A percentile compares a stretch with the other conserved stretches of the same genome.
phyloP scores from a whole-genome alignment of 768 basidiomycete genomes.

The Tulasnella sp. region DNA sequence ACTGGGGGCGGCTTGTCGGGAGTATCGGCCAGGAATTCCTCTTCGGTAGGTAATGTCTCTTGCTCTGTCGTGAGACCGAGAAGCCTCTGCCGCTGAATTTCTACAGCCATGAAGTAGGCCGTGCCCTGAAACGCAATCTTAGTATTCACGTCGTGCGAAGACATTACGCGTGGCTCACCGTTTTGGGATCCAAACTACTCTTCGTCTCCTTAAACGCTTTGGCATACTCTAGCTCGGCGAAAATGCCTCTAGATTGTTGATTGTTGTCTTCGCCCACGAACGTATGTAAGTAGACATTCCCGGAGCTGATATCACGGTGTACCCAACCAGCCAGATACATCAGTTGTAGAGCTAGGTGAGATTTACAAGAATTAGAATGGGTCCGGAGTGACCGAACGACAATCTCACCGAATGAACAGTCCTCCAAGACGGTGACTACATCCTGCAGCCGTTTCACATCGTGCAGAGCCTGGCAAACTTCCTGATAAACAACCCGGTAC shows the following conservation, averaged over 20 bases:
- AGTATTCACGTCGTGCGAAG: background rate
- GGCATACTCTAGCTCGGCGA: background rate
- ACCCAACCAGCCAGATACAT: background rate
- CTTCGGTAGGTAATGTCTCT: too few relatives aligned
- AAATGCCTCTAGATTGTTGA: background rate
- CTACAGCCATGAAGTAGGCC: background rate
- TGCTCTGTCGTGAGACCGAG: too few relatives aligned
- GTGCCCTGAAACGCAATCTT: background rate
- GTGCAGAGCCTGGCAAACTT: background rate
- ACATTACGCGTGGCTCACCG: background rate
- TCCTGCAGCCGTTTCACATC: background rate
- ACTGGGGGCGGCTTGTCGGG: too few relatives aligned
- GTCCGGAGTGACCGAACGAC: background rate
- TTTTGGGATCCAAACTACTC: background rate
- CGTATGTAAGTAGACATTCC: background rate
- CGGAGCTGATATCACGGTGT: background rate
- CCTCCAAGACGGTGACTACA: background rate
- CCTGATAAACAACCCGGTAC: background rate
- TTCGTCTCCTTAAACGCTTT: background rate
- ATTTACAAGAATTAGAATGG: background rate
- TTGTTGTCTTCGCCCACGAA: background rate
- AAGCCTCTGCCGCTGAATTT: background rate
- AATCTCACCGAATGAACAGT: background rate
- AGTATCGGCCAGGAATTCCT: too few relatives aligned
- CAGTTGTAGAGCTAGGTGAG: background rate